phyloP scores from a whole-genome alignment of 108 stramenopile species.

The Phaeodactylum tricornutum region DNA sequence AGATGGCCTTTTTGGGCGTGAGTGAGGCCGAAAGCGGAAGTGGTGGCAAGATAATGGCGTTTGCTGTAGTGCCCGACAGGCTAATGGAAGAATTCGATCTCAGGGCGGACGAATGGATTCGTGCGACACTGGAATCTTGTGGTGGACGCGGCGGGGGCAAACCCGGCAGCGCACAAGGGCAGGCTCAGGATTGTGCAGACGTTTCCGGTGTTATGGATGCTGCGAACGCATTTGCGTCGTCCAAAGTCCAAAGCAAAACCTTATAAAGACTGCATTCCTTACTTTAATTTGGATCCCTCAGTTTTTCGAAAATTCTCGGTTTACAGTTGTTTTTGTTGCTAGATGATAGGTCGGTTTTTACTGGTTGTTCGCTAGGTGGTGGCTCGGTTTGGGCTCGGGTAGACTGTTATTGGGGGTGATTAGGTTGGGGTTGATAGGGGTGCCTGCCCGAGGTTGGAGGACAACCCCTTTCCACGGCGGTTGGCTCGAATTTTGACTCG shows the following conservation, averaged over 20 bases:
- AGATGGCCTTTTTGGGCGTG: constrained; percentile 77
- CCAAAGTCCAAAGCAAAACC: constrained; percentile 7
- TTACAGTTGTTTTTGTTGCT: no score
- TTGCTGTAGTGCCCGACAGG: constrained; percentile 64
- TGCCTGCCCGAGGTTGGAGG: no score
- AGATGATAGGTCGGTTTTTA: no score
- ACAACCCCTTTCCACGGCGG: no score
- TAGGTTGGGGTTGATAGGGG: no score
- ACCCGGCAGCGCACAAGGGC: constrained; percentile 72
- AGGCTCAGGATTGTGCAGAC: constrained; percentile 57
- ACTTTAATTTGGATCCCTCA: no score
- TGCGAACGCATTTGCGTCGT: constrained; percentile 50
- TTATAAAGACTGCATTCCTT: no score
- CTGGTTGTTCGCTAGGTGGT: no score
- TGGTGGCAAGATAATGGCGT: constrained; percentile 76
- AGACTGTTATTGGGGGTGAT: no score
- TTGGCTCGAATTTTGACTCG: no score
- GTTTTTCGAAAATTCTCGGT: no score
- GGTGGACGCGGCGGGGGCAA: constrained; percentile 86
- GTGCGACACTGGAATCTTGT: constrained; percentile 52
- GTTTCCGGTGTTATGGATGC: constrained; percentile 49
- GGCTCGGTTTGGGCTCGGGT: no score
- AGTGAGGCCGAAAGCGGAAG: constrained; percentile 65
- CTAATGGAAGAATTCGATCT: constrained; percentile 49
- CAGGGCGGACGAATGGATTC: constrained; percentile 77